Percentiles rank a stretch among this genome's conserved stretches.
Conservation (phyloP, 768 basidiomycete species). For the Lentinula raphanica region DNA sequence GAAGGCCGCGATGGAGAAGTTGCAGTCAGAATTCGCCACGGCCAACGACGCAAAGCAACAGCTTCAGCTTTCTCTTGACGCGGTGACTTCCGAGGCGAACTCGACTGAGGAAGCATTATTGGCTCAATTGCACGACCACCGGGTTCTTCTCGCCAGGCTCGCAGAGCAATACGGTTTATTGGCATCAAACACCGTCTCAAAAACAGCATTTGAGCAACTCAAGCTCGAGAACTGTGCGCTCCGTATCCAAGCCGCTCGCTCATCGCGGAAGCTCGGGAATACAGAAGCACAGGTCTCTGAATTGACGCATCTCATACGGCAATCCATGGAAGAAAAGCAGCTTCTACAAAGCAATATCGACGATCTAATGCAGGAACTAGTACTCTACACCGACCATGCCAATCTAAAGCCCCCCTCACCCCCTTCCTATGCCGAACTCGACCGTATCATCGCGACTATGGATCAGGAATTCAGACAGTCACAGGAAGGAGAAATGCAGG, state of each 20-base stretch:
- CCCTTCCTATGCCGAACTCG: conserved; percentile 6
- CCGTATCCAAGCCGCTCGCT: conserved; percentile 41
- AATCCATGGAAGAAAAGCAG: conserved; percentile 46
- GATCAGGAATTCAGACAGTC: conserved; percentile 11
- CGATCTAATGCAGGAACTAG: conserved; percentile 30
- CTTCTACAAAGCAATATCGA: conserved; percentile 32
- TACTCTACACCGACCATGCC: conserved; percentile 14
- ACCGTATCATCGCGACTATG: conserved; percentile 19
- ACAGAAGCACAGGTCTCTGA: conserved; percentile 64
- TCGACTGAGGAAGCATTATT: conserved; percentile 42
- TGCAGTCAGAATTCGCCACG: conserved; percentile 33
- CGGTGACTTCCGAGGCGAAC: conserved; percentile 24
- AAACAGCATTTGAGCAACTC: conserved; percentile 30
- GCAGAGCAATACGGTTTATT: conserved; percentile 54
- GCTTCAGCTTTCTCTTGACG: conserved; percentile 26
- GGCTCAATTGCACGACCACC: conserved; percentile 47
- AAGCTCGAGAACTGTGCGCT: conserved; percentile 33
- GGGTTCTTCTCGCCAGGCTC: conserved; percentile 37
- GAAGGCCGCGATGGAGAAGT: conserved; percentile 24
- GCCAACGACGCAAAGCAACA: conserved; percentile 31
- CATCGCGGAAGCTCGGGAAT: conserved; percentile 66
- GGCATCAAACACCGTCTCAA: conserved; percentile 36
- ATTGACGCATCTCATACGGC: conserved; percentile 57
- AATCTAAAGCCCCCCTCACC: not conserved
- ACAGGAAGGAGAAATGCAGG: conserved; percentile 8